Conservation (phyloP, 306 rosid species). For the Argentina anserina region DNA sequence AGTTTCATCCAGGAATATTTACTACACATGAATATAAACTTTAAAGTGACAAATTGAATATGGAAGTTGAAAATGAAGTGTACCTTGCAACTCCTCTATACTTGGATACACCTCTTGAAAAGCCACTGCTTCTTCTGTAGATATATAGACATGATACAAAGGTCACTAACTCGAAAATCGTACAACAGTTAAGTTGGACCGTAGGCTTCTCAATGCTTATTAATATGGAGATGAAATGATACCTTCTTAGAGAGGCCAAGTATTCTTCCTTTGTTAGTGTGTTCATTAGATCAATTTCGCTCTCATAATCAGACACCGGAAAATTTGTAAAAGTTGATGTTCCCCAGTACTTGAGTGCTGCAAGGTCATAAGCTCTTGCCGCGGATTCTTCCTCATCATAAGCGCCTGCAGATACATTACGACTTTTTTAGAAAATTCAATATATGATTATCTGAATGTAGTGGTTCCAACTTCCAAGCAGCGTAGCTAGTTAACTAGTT, state of each 20-base stretch:
- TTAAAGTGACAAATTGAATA: not conserved
- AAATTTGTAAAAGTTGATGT: constrained; percentile 42
- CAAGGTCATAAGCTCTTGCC: constrained; percentile 48
- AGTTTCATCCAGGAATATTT: constrained; percentile 9
- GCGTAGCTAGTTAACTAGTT: constrained; percentile 8
- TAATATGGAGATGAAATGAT: not conserved
- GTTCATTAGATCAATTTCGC: constrained; percentile 37
- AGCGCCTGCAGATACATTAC: constrained; percentile 27
- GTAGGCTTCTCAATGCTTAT: not conserved
- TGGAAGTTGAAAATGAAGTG: not conserved
- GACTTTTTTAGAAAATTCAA: not conserved
- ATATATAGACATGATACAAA: not conserved
- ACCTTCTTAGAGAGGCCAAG: constrained; percentile 48
- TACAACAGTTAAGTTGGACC: not conserved
- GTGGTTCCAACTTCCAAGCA: constrained; percentile 3
- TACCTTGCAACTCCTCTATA: constrained; percentile 52
- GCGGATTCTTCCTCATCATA: constrained; percentile 53
- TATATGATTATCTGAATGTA: not conserved
- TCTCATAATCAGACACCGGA: constrained; percentile 33
- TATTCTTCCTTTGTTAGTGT: constrained; percentile 37
- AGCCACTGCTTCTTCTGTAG: constrained; percentile 44
- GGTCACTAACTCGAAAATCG: not conserved
- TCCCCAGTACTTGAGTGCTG: constrained; percentile 51
- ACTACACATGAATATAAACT: constrained; percentile 13
- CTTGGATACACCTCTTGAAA: constrained; percentile 47